phyloP scores from a whole-genome alignment of 805 yeast genomes.

The Spathaspora passalidarum region DNA sequence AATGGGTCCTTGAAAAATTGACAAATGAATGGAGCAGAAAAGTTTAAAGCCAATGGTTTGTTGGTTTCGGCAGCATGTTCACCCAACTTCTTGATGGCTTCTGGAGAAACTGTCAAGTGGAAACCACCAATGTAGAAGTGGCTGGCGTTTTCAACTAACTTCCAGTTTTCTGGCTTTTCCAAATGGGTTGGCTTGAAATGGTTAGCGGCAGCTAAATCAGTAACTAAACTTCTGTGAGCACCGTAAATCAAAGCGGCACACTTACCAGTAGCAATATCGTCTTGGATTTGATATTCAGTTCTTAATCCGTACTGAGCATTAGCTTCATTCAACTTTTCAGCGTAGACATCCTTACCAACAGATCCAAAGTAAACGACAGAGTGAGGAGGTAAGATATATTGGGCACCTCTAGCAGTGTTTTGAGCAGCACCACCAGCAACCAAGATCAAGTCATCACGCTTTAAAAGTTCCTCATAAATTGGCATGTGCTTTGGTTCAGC shows the following conservation, averaged over 20 bases:
- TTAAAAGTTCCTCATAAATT: constrained; percentile 76
- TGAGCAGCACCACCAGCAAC: constrained; percentile 99
- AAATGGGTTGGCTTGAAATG: constrained; percentile 89
- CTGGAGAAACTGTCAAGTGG: constrained; percentile 97
- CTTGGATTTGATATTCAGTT: constrained; percentile 81
- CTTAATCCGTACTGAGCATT: constrained; percentile 84
- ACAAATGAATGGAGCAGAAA: constrained; percentile 96
- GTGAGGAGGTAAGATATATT: constrained; percentile 75
- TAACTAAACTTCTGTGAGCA: constrained; percentile 84
- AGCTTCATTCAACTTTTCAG: constrained; percentile 77
- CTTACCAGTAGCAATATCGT: constrained; percentile 83
- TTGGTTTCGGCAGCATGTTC: constrained; percentile 83
- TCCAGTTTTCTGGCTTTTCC: constrained; percentile 88
- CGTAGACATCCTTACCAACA: constrained; percentile 89
- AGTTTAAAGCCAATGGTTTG: constrained; percentile 78
- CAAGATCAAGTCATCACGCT: constrained; percentile 55
- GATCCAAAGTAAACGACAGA: constrained; percentile 94
- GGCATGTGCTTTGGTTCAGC: constrained; percentile 81
- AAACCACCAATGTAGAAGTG: constrained; percentile 96
- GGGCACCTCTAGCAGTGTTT: constrained; percentile 98
- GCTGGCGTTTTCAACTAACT: constrained; percentile 73
- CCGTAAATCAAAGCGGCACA: constrained; percentile 96
- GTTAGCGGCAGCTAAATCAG: constrained; percentile 98
- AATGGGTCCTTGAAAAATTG: constrained; percentile 92
- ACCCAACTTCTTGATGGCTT: constrained; percentile 85